phyloP scores from a whole-genome alignment of 2,329 filamentous ascomycete genomes.

The Colletotrichum acutatum region DNA sequence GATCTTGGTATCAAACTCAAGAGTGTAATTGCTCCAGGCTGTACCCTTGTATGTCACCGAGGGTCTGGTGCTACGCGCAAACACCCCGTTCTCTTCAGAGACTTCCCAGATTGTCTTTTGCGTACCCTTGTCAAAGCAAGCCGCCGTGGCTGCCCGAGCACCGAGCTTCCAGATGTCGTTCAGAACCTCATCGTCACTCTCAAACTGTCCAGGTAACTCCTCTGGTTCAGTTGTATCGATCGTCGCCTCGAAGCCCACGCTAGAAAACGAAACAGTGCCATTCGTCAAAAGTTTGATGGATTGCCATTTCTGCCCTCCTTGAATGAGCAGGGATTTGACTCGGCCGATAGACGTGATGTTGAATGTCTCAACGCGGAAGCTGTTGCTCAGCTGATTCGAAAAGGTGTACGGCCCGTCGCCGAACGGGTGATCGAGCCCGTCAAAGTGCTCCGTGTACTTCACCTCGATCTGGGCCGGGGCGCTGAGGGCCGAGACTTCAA shows the following conservation, averaged over 20 bases:
- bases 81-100: constrained; percentile 43
- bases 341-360: constrained; percentile 45
- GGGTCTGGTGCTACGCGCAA: constrained; percentile 47
- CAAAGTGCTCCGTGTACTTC: constrained; percentile 48
- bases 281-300: constrained; percentile 49
- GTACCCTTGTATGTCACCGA: constrained; percentile 41
- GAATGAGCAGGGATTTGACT: constrained; percentile 47
- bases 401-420: constrained; percentile 46
- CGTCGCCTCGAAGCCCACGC: constrained; percentile 46
- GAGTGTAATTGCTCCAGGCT: constrained; percentile 46
- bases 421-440: constrained; percentile 40
- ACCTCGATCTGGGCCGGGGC: constrained; percentile 46
- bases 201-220: constrained; percentile 44
- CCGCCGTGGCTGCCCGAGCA: constrained; percentile 44
- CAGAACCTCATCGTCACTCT: constrained; percentile 42
- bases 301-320: constrained; percentile 54
- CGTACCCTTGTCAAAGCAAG: constrained; percentile 50
- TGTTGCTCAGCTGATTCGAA: constrained; percentile 43
- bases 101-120: constrained; percentile 50
- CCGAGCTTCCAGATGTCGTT: constrained; percentile 52
- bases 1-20: constrained; percentile 51
- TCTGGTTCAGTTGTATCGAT: constrained; percentile 39
- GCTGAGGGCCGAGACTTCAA: constrained; percentile 41
- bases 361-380: constrained; percentile 51
- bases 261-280: constrained; percentile 43